These are phyloP conservation scores for Ceratocystis colombiana DNA, from an alignment of 2,329 filamentous ascomycete genomes.

Conservation along the genomic window DNA sequence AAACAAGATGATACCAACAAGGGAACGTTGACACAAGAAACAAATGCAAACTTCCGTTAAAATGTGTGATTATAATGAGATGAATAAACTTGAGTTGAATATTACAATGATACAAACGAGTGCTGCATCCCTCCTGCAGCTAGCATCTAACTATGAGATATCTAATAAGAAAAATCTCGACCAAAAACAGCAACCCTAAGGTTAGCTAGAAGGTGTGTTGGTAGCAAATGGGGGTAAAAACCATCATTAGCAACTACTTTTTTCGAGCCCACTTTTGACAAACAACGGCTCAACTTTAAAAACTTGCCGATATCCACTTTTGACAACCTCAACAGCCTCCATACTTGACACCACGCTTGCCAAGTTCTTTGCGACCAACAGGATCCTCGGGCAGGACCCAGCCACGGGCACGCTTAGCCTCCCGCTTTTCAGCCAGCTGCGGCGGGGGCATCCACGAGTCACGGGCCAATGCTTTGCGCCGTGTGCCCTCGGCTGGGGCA, in stretches of 20 bases:
- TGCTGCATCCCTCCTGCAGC: not conserved
- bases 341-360: conserved; percentile 47
- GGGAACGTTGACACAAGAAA: too few species aligned
- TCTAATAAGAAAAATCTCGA: conserved; percentile 8
- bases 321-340: conserved; percentile 7
- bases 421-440: conserved; percentile 63
- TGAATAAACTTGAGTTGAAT: not conserved
- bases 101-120: not conserved
- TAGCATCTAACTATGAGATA: not conserved
- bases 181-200: not conserved
- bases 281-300: not conserved
- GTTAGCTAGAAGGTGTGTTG: not conserved
- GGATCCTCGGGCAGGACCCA: conserved; percentile 70
- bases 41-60: not conserved
- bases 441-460: conserved; percentile 68
- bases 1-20: conserved; percentile 23
- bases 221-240: not conserved
- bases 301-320: not conserved
- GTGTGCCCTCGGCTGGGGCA: conserved; percentile 60
- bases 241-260: not conserved
- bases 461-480: conserved; percentile 57
- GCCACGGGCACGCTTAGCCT: conserved; percentile 61
- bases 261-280: not conserved
- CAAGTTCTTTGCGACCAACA: conserved; percentile 60
- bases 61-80: not conserved